Conservation (phyloP, 2,329 filamentous ascomycete species). For the Sclerotinia sclerotiorum region DNA sequence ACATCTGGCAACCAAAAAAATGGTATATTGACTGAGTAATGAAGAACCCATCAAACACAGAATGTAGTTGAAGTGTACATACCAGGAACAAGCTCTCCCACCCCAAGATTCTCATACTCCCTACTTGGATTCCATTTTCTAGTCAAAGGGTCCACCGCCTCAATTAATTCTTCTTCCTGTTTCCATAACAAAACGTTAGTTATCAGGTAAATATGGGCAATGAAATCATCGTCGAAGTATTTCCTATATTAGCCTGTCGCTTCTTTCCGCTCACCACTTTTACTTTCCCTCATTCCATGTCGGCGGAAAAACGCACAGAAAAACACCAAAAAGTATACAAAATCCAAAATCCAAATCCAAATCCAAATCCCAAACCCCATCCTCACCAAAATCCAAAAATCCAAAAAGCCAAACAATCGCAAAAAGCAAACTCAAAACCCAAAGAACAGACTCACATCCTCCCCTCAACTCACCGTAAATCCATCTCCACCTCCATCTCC, state of each 20-base stretch:
- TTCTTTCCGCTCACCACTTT: neutral
- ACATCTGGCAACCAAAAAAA: too few relatives aligned
- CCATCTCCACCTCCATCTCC: neutral
- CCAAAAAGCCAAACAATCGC: too few relatives aligned
- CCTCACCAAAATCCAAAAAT: neutral
- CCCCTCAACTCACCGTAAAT: neutral
- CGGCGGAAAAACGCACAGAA: neutral
- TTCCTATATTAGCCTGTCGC: neutral
- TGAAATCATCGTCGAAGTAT: neutral
- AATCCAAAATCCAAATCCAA: neutral
- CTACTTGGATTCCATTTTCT: conserved; percentile 46
- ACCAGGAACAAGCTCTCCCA: neutral
- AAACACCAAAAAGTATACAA: too few relatives aligned
- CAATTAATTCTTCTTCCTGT: conserved; percentile 45
- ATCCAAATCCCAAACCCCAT: too few relatives aligned
- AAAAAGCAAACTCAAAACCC: too few relatives aligned
- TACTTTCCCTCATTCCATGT: neutral
- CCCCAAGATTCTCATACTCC: conserved; percentile 41
- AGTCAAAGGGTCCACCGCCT: conserved; percentile 43
- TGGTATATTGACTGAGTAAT: neutral
- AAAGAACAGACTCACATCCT: accelerated
- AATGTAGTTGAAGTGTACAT: neutral
- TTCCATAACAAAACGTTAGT: neutral
- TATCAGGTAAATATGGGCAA: too few relatives aligned
- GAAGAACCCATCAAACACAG: neutral